Evolutionary conservation across 2,329 filamentous ascomycete genomes (phyloP), one percentile per base, ranked within the genome.

Genomic region (Calonectria honghensis): DNA sequence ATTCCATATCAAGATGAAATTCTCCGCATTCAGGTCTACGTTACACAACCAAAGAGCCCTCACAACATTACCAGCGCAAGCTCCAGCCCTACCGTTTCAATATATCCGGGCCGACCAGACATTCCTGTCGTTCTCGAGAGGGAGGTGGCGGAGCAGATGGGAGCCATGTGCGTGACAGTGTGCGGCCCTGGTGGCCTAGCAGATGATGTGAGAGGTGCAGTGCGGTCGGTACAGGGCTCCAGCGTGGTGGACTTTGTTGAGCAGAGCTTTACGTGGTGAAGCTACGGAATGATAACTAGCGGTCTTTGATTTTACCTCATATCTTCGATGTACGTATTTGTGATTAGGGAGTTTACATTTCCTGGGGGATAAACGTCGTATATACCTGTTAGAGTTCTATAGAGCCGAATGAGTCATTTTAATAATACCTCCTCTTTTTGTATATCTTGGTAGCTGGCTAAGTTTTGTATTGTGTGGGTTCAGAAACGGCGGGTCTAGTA

Each of bases 81-180:
- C 64, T 92, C 93, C 5, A 95, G 93, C 70, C 89, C 91, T 2
- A 96, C 94, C 4, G 96, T 98, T 70, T 95, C 96, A 85, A 97
- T 98, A 94, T 95, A 95, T 84, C 94, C 96, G 2, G 96, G 97
- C 3, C 92, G 96, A 77, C 96, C 96, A 11, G 95, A 98, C 81
- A 91, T 98, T 52, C 90, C 92, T 24, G 91, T 94, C 0, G 87
- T 98, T n/a, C 87, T 98, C 59, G 90, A 92, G 76, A 94, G 94
- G 85, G 96, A 98, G 87, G 93, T 96, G 24, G 90, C 93, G 80
- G 91, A 94, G 80, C 95, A 97, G 83, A 88, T 95, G 69, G 97
- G 97, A 11, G 95, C 96, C 65, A 97, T 98, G 92, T 94, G 92
- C 29, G 95, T 98, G 54, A 94, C 93, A 14, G 93, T 96, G 27